phyloP scores from a whole-genome alignment of 768 basidiomycete genomes.

The Tricholoma saponaceum region DNA sequence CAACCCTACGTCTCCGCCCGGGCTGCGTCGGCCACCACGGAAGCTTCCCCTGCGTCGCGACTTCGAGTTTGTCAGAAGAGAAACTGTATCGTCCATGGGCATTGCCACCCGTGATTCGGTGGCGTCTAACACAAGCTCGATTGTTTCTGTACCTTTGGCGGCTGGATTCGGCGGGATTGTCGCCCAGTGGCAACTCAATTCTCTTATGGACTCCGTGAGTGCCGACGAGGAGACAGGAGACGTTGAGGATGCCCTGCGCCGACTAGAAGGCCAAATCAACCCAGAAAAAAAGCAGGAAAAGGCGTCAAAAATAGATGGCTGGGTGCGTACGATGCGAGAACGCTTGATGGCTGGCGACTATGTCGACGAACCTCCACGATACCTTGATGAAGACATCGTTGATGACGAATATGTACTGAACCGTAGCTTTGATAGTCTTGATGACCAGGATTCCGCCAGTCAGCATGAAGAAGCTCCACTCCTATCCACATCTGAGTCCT shows the following conservation, averaged over 20 bases:
- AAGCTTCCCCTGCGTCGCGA: slow-evolving; percentile 73
- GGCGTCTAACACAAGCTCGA: slow-evolving; percentile 42
- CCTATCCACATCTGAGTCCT: slow-evolving; percentile 7
- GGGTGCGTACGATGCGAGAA: slow-evolving; percentile 71
- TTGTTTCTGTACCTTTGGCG: slow-evolving; percentile 34
- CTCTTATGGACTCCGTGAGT: slow-evolving; percentile 68
- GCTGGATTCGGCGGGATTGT: slow-evolving; percentile 45
- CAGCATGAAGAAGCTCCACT: neutral
- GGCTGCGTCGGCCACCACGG: slow-evolving; percentile 49
- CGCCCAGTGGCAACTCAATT: slow-evolving; percentile 82
- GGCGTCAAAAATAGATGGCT: slow-evolving; percentile 73
- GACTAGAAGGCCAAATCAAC: slow-evolving; percentile 86
- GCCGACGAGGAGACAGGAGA: slow-evolving; percentile 76
- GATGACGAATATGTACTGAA: slow-evolving; percentile 11
- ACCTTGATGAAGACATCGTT: slow-evolving; percentile 34
- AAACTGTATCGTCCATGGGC: slow-evolving; percentile 78
- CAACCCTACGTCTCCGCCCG: slow-evolving; percentile 40
- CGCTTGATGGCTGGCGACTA: slow-evolving; percentile 64
- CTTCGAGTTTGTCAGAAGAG: slow-evolving; percentile 75
- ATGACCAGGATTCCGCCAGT: slow-evolving; percentile 9
- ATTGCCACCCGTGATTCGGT: slow-evolving; percentile 60
- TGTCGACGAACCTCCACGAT: slow-evolving; percentile 55
- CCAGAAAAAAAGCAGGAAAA: slow-evolving; percentile 65
- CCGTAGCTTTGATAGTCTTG: slow-evolving; percentile 1
- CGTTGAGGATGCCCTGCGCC: slow-evolving; percentile 74